Percentiles rank a stretch among this genome's conserved stretches.
phyloP scores from a whole-genome alignment of 495 filamentous ascomycete genomes.

The Tuber aestivum region DNA sequence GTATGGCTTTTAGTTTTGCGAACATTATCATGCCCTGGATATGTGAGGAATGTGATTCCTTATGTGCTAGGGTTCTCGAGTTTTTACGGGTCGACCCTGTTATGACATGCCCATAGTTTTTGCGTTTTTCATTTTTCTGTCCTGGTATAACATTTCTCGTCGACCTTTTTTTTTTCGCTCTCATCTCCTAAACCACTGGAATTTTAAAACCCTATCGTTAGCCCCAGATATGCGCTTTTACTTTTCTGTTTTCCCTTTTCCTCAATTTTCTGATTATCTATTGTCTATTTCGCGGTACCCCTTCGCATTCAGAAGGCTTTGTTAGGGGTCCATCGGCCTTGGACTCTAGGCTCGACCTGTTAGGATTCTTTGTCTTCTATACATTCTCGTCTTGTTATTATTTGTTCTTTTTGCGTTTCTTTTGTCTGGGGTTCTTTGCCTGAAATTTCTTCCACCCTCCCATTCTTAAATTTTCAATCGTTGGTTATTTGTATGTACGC shows the following conservation, averaged over 20 bases:
- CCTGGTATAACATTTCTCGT: conserved; percentile 2
- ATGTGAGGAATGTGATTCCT: conserved; percentile 6
- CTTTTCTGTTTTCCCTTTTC: not conserved
- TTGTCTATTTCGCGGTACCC: not conserved
- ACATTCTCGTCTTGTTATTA: not conserved
- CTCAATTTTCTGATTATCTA: not conserved
- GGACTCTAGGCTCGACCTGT: not conserved
- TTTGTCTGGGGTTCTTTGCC: not conserved
- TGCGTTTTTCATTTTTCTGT: not conserved
- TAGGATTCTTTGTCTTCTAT: not conserved
- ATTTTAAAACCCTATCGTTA: not conserved
- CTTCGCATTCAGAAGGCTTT: not conserved
- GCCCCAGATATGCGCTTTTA: not conserved
- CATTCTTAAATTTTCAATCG: not conserved
- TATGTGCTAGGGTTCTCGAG: not conserved
- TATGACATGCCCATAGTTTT: not conserved
- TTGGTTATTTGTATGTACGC: not conserved
- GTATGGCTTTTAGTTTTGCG: not conserved
- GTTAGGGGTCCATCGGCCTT: not conserved
- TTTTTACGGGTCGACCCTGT: not conserved
- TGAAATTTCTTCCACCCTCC: not conserved
- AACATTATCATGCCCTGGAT: conserved; percentile 5
- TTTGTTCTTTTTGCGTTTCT: not conserved
- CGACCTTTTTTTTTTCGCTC: not conserved
- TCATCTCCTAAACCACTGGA: not conserved